Percentiles rank a stretch among this genome's conserved stretches.
Evolutionary conservation across 2,329 filamentous ascomycete genomes (phyloP).

Genomic region (Colletotrichum tropicicola): DNA sequence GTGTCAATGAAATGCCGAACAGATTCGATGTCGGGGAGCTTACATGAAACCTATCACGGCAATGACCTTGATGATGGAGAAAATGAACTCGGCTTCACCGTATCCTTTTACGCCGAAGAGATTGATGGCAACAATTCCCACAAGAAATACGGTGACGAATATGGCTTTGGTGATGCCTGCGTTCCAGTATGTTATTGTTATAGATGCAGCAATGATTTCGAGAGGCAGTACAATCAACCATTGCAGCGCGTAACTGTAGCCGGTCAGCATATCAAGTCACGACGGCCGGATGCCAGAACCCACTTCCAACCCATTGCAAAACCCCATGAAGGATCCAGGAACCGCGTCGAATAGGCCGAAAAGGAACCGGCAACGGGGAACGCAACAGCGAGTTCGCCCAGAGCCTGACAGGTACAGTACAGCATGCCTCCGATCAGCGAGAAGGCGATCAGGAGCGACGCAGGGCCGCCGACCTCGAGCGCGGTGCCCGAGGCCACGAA

Average conservation of each 20-base stretch:
- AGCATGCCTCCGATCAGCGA: constrained; percentile 84
- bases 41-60: constrained; percentile 91
- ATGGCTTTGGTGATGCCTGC: constrained; percentile 70
- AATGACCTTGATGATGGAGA: constrained; percentile 85
- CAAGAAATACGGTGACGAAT: constrained; percentile 85
- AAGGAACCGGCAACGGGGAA: constrained; percentile 95
- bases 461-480: constrained; percentile 78
- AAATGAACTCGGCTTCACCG: constrained; percentile 89
- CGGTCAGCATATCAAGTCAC: not conserved
- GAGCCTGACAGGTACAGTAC: constrained; percentile 89
- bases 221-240: constrained; percentile 87
- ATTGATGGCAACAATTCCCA: constrained; percentile 82
- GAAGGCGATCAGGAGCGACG: constrained; percentile 81
- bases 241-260: constrained; percentile 78
- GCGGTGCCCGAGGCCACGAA: constrained; percentile 85
- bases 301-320: constrained; percentile 96
- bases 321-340: constrained; percentile 92
- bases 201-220: constrained; percentile 86
- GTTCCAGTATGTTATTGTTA: constrained; percentile 87
- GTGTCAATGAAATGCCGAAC: not conserved
- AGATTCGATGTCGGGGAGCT: constrained; percentile 41
- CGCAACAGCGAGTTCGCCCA: constrained; percentile 90
- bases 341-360: constrained; percentile 89
- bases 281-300: constrained; percentile 41
- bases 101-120: constrained; percentile 89